phyloP scores from a whole-genome alignment of 2,329 filamentous ascomycete species.

The Orbilia brochopaga region DNA sequence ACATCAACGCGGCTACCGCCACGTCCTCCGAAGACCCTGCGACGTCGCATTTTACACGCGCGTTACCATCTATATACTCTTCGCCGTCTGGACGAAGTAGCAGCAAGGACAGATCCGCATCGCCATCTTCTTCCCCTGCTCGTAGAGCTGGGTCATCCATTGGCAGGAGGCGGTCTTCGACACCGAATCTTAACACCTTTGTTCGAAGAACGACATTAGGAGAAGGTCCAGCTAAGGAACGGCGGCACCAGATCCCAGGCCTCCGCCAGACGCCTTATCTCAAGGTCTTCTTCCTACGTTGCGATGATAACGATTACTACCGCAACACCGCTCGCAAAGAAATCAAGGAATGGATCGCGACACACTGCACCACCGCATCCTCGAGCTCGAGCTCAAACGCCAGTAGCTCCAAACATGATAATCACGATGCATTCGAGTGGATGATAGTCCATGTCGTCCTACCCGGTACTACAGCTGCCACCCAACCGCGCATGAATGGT shows the following conservation, averaged over 20 bases:
- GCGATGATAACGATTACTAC: conserved; percentile 95
- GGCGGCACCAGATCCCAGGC: conserved; percentile 93
- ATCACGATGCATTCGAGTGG: conserved; percentile 97
- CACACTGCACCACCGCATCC: conserved; percentile 67
- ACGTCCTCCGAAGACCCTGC: conserved; percentile 57
- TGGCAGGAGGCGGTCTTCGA: conserved; percentile 46
- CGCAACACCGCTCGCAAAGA: conserved; percentile 78
- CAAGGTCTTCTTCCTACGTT: conserved; percentile 85
- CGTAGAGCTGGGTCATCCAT: conserved; percentile 15
- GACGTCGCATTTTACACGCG: conserved; percentile 54
- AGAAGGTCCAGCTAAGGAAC: conserved; percentile 60
- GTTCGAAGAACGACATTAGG: conserved; percentile 32
- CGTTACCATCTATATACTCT: conserved; percentile 55
- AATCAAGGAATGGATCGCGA: conserved; percentile 89
- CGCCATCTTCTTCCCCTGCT: conserved; percentile 13
- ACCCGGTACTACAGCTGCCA: conserved; percentile 80
- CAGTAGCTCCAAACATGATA: conserved; percentile 73
- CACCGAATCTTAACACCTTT: conserved; percentile 45
- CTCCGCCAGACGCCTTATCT: conserved; percentile 91
- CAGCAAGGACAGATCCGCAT: conserved; percentile 56
- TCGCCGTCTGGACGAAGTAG: conserved; percentile 54
- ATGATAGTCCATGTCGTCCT: conserved; percentile 90
- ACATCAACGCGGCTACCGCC: conserved; percentile 57
- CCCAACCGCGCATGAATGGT: conserved; percentile 70
- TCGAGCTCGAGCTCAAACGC: conserved; percentile 60